These are phyloP conservation scores for Podaxis carcinomalis DNA, from an alignment of 768 basidiomycete genomes.

Conservation along the genomic window DNA sequence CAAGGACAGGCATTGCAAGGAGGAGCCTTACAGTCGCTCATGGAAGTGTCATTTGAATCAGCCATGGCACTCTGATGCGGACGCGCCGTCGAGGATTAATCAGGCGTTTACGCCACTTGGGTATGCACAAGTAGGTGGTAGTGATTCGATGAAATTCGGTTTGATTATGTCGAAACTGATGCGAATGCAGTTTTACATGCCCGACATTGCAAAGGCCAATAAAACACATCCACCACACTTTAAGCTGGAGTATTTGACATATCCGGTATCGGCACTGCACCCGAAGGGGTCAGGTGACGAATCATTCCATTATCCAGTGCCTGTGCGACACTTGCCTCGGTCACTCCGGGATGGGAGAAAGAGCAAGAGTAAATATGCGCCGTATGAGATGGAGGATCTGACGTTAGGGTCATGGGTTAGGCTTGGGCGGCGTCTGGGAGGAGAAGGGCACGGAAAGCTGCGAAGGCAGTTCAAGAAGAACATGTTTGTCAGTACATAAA, in stretches of 20 bases:
- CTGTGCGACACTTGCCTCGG: conserved; percentile 49
- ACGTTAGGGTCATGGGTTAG: conserved; percentile 73
- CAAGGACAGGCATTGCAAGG: conserved; percentile 42
- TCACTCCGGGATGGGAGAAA: conserved; percentile 37
- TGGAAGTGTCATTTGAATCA: conserved; percentile 63
- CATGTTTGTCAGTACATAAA: conserved; percentile 64
- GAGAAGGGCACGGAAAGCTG: conserved; percentile 46
- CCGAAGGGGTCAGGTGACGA: conserved; percentile 22
- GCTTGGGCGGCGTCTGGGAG: conserved; percentile 59
- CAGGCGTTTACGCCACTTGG: conserved; percentile 70
- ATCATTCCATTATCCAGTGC: conserved; percentile 47
- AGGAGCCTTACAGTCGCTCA: conserved; percentile 47
- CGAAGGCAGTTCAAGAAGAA: conserved; percentile 62
- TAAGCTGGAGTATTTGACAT: conserved; percentile 79
- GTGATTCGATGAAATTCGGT: conserved; percentile 10
- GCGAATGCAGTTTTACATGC: conserved; percentile 57
- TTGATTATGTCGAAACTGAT: conserved; percentile 11
- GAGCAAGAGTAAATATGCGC: conserved; percentile 49
- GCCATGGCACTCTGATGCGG: conserved; percentile 56
- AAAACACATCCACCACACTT: conserved; percentile 52
- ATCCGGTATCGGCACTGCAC: conserved; percentile 38
- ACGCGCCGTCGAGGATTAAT: conserved; percentile 71
- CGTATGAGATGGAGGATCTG: conserved; percentile 72
- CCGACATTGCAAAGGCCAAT: conserved; percentile 45
- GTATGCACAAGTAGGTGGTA: conserved; percentile 73